Percentiles rank a stretch among this genome's conserved stretches.
phyloP scores from a whole-genome alignment of 306 rosid genomes.

The Trichosanthes truncata region DNA sequence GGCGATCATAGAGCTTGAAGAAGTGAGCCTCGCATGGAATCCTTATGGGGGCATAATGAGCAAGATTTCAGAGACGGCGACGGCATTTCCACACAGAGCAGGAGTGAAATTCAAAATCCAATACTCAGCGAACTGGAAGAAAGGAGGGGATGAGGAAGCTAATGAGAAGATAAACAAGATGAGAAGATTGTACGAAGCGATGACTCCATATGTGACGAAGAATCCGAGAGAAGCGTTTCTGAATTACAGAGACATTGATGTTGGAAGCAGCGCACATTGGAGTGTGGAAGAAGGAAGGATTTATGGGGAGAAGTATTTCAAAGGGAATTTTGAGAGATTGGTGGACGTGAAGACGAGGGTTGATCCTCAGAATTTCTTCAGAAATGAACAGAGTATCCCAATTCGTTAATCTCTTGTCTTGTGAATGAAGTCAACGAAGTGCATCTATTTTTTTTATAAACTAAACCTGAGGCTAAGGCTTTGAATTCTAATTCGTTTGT shows the following conservation, averaged over 20 bases:
- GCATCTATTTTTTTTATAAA: neutral
- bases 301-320: conserved; percentile 23
- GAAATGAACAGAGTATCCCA: conserved; percentile 31
- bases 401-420: neutral
- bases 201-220: conserved; percentile 54
- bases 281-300: conserved; percentile 10
- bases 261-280: conserved; percentile 23
- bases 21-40: neutral
- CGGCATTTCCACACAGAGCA: conserved; percentile 51
- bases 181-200: conserved; percentile 22
- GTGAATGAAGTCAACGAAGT: neutral
- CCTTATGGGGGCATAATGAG: conserved; percentile 41
- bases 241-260: conserved; percentile 51
- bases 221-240: conserved; percentile 46
- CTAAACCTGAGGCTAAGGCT: neutral
- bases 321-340: conserved; percentile 19
- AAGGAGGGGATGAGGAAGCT: conserved; percentile 20
- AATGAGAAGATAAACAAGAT: conserved; percentile 13
- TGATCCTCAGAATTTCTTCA: conserved; percentile 31
- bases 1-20: conserved; percentile 2
- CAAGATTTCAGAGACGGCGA: conserved; percentile 32
- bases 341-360: conserved; percentile 17
- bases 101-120: conserved; percentile 45
- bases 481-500: neutral
- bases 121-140: conserved; percentile 32